These are phyloP conservation scores for Pseudogymnoascus destructans DNA, from an alignment of 2,329 filamentous ascomycete genomes.

Conservation along the genomic window DNA sequence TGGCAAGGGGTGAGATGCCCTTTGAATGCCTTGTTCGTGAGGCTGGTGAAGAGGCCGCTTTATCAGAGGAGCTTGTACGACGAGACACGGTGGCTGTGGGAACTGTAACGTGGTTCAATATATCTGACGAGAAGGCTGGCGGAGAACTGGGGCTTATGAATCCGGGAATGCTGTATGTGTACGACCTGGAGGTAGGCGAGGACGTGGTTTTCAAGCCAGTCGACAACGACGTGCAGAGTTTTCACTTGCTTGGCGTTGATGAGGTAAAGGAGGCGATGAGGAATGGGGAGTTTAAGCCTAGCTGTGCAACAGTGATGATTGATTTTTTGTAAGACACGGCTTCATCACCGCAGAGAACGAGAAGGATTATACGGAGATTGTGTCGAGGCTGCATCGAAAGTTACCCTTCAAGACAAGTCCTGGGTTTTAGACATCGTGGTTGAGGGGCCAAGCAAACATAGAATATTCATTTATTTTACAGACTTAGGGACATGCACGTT, in stretches of 20 bases:
- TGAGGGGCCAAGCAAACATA: neutral
- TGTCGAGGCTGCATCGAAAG: constrained; percentile 31
- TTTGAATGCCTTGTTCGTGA: constrained; percentile 60
- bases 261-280: constrained; percentile 49
- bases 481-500: neutral
- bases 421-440: neutral
- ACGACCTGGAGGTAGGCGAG: constrained; percentile 54
- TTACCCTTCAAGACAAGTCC: constrained; percentile 14
- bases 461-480: neutral
- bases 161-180: constrained; percentile 61
- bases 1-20: constrained; percentile 52
- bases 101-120: constrained; percentile 53
- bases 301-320: constrained; percentile 63
- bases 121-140: constrained; percentile 47
- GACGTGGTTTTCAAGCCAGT: constrained; percentile 51
- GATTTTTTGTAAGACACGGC: constrained; percentile 75
- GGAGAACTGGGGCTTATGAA: constrained; percentile 49
- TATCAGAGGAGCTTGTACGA: constrained; percentile 46
- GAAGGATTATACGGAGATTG: constrained; percentile 57
- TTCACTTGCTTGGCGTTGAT: constrained; percentile 50
- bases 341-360: constrained; percentile 61
- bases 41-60: constrained; percentile 58
- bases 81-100: constrained; percentile 40
- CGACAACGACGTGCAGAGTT: constrained; percentile 69
- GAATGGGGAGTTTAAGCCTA: constrained; percentile 68